Conservation (phyloP, 2,329 filamentous ascomycete species). For the Penicillium sp. region DNA sequence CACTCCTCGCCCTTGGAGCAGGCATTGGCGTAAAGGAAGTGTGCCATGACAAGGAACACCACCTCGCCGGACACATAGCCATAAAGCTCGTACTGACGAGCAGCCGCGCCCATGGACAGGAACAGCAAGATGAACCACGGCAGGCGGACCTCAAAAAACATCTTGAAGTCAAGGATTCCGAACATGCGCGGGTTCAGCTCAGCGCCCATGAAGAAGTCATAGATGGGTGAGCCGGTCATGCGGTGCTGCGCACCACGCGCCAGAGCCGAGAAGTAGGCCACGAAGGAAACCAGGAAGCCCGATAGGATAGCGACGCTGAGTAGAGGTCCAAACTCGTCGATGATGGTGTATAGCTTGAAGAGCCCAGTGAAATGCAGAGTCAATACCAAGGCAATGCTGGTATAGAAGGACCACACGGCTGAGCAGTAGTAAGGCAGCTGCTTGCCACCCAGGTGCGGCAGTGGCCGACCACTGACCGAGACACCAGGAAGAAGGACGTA, state of each 20-base stretch:
- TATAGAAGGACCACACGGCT: constrained; percentile 80
- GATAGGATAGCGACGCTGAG: constrained; percentile 91
- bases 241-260: constrained; percentile 79
- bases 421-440: constrained; percentile 95
- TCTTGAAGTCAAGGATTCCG: constrained; percentile 82
- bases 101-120: constrained; percentile 70
- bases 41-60: constrained; percentile 78
- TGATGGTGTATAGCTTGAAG: constrained; percentile 85
- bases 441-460: constrained; percentile 76
- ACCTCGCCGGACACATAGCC: constrained; percentile 86
- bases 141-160: constrained; percentile 91
- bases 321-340: constrained; percentile 92
- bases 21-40: constrained; percentile 88
- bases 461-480: constrained; percentile 80
- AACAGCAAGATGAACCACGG: constrained; percentile 90
- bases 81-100: constrained; percentile 78
- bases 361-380: constrained; percentile 74
- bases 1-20: constrained; percentile 90
- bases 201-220: constrained; percentile 89
- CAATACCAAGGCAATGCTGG: constrained; percentile 70
- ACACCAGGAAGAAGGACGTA: constrained; percentile 88
- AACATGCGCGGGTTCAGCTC: constrained; percentile 86
- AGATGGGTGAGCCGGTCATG: constrained; percentile 79
- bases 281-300: constrained; percentile 75
- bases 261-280: constrained; percentile 83